Base-by-base conservation (phyloP, 2,329 filamentous ascomycete species). In the Apiospora rasikravindrae region DNA sequence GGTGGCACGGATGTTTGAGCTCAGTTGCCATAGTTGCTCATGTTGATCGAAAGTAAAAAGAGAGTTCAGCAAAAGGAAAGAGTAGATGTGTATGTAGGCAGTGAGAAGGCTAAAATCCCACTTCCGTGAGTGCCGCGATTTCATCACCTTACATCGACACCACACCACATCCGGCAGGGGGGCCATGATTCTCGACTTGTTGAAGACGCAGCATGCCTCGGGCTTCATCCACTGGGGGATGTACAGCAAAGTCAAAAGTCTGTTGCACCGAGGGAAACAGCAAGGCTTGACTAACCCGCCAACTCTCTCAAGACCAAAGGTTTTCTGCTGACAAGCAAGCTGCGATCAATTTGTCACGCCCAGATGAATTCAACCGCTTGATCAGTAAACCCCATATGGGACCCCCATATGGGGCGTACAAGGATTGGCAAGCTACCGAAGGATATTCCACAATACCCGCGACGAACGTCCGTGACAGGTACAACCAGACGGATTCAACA, bases 51-150 rank as follows among this genome's bases (percentile, higher is more conserved):
- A 61, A 61, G 53, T 22, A 33, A 37, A 33, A 57, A 33, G 51
- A 8, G 24, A 19, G 14, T 57, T 57, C 26, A 19, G n/a, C 24
- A 61, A 61, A 61, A 61, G 29, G 7, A 37, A 33, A 33, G 51
- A 57, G 24, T 33, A 57, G 13, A 19, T 7, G 45, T 5, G 26
- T 37, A 22, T 16, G 53, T 22, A 22, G 53, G 26, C 53, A 37
- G 26, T n/a, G 29, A n/a, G 19, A 37, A 64, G 19, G 57, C 19
- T 57, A 57, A 57, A 57, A 57, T 33, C 51, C 57, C 57, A 64
- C 29, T 40, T 64, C 57, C 33, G 57, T 40, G 57, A n/a, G 57
- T 40, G 57, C 51, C 51, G 51, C 26, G 51, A 57, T 57, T 57
- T 33, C 51, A 57, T 51, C 47, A 24, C n/a, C 47, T n/a, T 51